phyloP scores from a whole-genome alignment of 2,329 filamentous ascomycete species.

The Westerdykella ornata region DNA sequence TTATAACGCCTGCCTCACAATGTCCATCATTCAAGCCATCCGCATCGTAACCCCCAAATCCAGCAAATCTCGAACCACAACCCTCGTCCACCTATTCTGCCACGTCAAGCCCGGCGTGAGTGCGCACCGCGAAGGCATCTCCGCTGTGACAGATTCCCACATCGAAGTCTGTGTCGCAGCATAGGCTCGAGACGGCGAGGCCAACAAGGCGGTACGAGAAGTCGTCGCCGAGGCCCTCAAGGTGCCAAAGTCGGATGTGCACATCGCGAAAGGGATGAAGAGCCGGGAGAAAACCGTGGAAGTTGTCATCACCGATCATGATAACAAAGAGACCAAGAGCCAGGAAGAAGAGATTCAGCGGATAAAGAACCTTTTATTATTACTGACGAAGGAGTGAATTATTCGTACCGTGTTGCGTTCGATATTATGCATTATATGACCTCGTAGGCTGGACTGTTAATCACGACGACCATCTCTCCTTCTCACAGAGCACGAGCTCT shows the following conservation, averaged over 20 bases:
- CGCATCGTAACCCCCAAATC: constrained; percentile 23
- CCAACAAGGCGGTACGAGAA: constrained; percentile 59
- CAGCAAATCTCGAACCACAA: neutral
- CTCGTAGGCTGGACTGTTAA: no score
- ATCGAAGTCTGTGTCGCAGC: constrained; percentile 62
- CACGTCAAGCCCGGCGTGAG: constrained; percentile 61
- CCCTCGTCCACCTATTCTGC: constrained; percentile 55
- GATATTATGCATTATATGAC: no score
- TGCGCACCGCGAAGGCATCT: constrained; percentile 56
- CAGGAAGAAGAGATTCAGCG: constrained; percentile 21
- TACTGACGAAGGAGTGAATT: constrained; percentile 15
- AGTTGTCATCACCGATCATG: constrained; percentile 14
- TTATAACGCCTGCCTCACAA: no score
- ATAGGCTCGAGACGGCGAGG: constrained; percentile 59
- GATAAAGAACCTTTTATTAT: constrained; percentile 21
- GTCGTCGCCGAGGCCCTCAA: constrained; percentile 56
- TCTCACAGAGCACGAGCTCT: no score
- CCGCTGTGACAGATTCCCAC: constrained; percentile 48
- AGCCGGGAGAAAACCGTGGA: constrained; percentile 57
- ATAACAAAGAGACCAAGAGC: constrained; percentile 5
- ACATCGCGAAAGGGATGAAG: constrained; percentile 57
- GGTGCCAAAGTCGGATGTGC: constrained; percentile 57
- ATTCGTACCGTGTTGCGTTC: no score
- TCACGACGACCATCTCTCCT: no score
- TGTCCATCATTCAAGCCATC: constrained; percentile 15